Base-by-base conservation (phyloP, 164 flowering plant species). In the Pachysandra terminalis region DNA sequence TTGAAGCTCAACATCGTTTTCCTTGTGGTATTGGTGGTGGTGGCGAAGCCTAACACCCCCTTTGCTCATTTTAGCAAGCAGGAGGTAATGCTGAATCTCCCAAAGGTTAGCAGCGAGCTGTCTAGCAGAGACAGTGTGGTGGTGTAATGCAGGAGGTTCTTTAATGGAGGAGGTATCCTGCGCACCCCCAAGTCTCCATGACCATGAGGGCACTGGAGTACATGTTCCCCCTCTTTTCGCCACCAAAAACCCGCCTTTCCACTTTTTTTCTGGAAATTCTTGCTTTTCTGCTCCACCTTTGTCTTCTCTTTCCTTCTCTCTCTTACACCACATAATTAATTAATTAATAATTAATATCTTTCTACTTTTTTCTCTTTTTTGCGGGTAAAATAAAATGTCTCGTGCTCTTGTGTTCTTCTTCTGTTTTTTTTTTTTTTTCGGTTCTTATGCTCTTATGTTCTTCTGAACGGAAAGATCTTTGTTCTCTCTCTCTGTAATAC, bases 41-140 rank as follows among this genome's bases (percentile, higher is more conserved):
- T 32, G 80, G 63, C 75, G 81, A 61, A 54, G 72, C 63, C 81
- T 81, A 21, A 55, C 49, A 49, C 70, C 71, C 51, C 35, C 73
- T 6, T 76, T 68, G 71, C 56, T 79, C 93, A 87, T 87, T 52
- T 67, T 72, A 59, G 73, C 37, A 68, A 72, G 62, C 5, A 81
- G 81, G 7, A 65, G 27, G 52, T 62, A 67, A 6, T 65, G 68
- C 40, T 80, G 77, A 60, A 82, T 64, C 73, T 88, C 92, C 96
- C 94, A 87, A 55, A 92, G 85, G 58, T 62, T 83, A 7, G 94
- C 90, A 53, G 80, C 86, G 24, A 92, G 88, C 76, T 84, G 86
- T 68, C 94, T 83, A 6, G 92, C 92, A 77, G 96, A 88, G 54
- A 82, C 76, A n/a, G n/a, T n/a, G n/a, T 0, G 77, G 61, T 49